A percentile compares a stretch with the other conserved stretches of the same genome.
phyloP scores from a whole-genome alignment of 1,284 basidiomycete species.

The Exobasidium cylindrosporum region DNA sequence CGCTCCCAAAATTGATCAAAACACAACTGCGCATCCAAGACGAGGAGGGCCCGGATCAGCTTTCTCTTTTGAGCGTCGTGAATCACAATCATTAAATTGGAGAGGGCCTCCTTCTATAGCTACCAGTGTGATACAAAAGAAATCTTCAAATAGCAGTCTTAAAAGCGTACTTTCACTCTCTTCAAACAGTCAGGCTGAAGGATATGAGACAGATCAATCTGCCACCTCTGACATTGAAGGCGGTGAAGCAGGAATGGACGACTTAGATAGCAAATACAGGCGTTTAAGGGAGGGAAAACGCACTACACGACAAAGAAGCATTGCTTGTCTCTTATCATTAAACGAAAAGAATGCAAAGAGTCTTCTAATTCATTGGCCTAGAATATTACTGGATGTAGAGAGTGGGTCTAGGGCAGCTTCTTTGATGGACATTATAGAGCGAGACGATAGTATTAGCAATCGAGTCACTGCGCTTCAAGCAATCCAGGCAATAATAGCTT shows the following conservation, averaged over 20 bases:
- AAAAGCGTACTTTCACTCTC: too few relatives aligned
- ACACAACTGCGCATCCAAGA: background rate
- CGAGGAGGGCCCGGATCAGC: background rate
- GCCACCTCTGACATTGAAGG: background rate
- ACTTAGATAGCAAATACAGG: background rate
- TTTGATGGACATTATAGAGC: slow-evolving; percentile 8
- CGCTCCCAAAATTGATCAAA: background rate
- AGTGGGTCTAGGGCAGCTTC: background rate
- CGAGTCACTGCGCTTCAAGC: background rate
- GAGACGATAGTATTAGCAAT: background rate
- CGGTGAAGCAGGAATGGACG: background rate
- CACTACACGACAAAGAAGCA: background rate
- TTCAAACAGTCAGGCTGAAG: too few relatives aligned
- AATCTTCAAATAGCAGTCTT: too few relatives aligned
- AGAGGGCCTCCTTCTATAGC: too few relatives aligned
- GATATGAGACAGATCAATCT: background rate
- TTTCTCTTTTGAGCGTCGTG: background rate
- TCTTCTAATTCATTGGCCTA: background rate
- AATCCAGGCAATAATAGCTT: background rate
- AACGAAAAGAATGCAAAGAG: slow-evolving; percentile 1
- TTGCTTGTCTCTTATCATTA: background rate
- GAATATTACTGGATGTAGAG: background rate
- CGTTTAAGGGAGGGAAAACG: background rate
- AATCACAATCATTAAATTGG: background rate
- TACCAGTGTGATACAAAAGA: too few relatives aligned